These are phyloP conservation scores for Canavalia ensiformis DNA, from an alignment of 306 rosid species.

Conservation along the genomic window DNA sequence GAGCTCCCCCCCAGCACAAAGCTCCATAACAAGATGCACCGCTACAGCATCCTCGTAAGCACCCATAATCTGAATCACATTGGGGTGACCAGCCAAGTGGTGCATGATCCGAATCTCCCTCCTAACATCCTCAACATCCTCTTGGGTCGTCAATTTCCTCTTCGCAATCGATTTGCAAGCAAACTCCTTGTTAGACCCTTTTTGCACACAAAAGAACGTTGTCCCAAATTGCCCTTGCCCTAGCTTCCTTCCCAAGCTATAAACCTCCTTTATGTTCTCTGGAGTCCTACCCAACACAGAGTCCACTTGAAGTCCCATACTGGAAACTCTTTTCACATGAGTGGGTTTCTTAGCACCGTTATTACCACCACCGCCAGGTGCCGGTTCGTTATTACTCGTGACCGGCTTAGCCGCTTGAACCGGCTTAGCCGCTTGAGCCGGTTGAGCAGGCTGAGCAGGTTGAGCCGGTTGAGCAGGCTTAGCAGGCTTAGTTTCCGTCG, in stretches of 20 bases:
- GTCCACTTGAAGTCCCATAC: slow-evolving; percentile 76
- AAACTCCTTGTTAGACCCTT: slow-evolving; percentile 61
- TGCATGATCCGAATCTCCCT: slow-evolving; percentile 99
- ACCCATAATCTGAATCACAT: slow-evolving; percentile 78
- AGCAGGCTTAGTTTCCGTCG: slow-evolving; percentile 41
- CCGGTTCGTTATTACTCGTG: slow-evolving; percentile 29
- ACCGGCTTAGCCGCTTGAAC: slow-evolving; percentile 42
- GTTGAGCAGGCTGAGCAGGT: slow-evolving; percentile 39
- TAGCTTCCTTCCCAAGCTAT: slow-evolving; percentile 81
- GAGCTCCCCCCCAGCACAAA: slow-evolving; percentile 92
- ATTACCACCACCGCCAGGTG: slow-evolving; percentile 41
- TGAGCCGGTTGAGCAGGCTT: slow-evolving; percentile 40
- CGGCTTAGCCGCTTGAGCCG: slow-evolving; percentile 37
- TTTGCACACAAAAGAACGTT: slow-evolving; percentile 75
- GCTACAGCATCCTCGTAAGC: slow-evolving; percentile 94
- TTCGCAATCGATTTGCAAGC: slow-evolving; percentile 94
- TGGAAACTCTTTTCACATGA: slow-evolving; percentile 70
- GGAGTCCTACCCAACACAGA: slow-evolving; percentile 84
- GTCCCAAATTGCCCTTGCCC: slow-evolving; percentile 98
- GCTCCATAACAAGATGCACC: slow-evolving; percentile 88
- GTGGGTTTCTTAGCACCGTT: slow-evolving; percentile 63
- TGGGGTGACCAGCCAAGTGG: slow-evolving; percentile 90
- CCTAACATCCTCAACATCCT: slow-evolving; percentile 90
- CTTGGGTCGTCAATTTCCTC: slow-evolving; percentile 82
- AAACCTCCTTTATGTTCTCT: slow-evolving; percentile 72